Percentiles rank a stretch among this genome's conserved stretches.
These are phyloP conservation scores for Arabidopsis suecica DNA, from an alignment of 345 rosid genomes.

Conservation along the genomic window DNA sequence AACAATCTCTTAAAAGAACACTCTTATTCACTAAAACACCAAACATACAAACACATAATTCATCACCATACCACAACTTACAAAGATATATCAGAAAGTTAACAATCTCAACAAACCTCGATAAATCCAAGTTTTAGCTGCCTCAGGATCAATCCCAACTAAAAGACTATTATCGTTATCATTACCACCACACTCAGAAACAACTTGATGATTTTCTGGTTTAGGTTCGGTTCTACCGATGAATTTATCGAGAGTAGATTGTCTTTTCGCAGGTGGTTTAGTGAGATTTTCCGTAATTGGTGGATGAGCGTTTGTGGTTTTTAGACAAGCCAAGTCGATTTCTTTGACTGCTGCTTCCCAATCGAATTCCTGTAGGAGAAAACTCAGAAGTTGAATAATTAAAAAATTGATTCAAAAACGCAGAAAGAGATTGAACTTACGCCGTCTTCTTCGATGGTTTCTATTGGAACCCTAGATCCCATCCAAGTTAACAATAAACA, in stretches of 20 bases:
- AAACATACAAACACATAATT: neutral
- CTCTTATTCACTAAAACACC: conserved; percentile 54
- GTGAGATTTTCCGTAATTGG: conserved; percentile 19
- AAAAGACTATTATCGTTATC: conserved; percentile 39
- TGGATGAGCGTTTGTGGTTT: conserved; percentile 23
- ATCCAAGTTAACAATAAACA: neutral
- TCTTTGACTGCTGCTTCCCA: conserved; percentile 96
- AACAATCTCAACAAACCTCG: conserved; percentile 58
- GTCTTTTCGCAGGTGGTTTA: conserved; percentile 49
- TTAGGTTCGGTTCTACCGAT: conserved; percentile 42
- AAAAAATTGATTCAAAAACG: neutral
- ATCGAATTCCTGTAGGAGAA: conserved; percentile 61
- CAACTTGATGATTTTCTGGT: conserved; percentile 7
- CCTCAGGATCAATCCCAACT: conserved; percentile 66
- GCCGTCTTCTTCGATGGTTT: conserved; percentile 57
- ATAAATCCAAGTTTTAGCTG: conserved; percentile 89
- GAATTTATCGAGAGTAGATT: conserved; percentile 79
- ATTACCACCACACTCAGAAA: conserved; percentile 20
- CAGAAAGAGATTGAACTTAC: conserved; percentile 42
- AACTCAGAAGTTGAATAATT: neutral
- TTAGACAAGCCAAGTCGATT: conserved; percentile 74
- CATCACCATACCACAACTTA: neutral
- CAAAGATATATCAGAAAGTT: neutral
- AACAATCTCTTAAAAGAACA: conserved; percentile 85
- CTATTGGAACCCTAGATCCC: conserved; percentile 49